These are phyloP conservation scores for Azolla pinnata DNA, from an alignment of 75 land plant genomes.

Conservation along the genomic window DNA sequence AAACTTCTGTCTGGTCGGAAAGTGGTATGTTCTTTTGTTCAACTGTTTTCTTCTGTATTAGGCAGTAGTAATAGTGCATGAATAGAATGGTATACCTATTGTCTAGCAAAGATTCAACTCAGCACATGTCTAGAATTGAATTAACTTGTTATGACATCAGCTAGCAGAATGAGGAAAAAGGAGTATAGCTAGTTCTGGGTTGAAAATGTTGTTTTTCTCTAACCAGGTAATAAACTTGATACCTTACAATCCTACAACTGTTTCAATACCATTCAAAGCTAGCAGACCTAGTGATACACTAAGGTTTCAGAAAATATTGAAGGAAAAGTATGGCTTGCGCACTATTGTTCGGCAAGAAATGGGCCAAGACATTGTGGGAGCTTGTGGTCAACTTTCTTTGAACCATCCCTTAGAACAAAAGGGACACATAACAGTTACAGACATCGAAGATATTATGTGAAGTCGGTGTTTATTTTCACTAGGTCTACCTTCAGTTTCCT, in stretches of 20 bases:
- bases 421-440: conserved; percentile 27
- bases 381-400: conserved; percentile 89
- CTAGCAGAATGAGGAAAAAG: no score
- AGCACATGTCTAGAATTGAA: no score
- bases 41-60: no score
- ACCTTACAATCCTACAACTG: conserved; percentile 90
- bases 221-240: conserved; percentile 87
- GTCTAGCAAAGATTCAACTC: no score
- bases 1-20: conserved; percentile 54
- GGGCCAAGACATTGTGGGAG: conserved; percentile 97
- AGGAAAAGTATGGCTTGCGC: conserved; percentile 65
- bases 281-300: conserved; percentile 40
- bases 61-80: no score
- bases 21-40: conserved; percentile 85
- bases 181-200: no score
- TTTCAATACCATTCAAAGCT: conserved; percentile 38
- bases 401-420: conserved; percentile 16
- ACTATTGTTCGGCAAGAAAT: conserved; percentile 87
- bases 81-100: no score
- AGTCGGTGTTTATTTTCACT: not conserved
- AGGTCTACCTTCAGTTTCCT: no score
- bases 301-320: conserved; percentile 64
- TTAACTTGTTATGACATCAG: no score
- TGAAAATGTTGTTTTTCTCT: not conserved
- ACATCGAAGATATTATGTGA: conserved; percentile 66